Conservation (phyloP, 73 alveolate species). For the Tetrahymena malaccensis region DNA sequence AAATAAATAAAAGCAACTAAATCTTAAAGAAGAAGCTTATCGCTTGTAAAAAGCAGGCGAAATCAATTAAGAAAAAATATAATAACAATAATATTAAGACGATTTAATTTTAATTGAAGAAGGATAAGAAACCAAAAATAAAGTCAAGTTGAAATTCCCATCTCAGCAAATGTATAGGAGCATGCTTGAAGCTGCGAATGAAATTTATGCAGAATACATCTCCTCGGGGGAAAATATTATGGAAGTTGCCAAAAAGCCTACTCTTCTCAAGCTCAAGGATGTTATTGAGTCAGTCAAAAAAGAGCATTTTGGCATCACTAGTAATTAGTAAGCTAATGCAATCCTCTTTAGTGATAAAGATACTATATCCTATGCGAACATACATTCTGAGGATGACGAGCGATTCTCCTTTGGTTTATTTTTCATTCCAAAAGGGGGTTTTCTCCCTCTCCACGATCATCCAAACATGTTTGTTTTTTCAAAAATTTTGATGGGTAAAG, state of each 20-base stretch:
- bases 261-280: not conserved
- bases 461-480: conserved; percentile 53
- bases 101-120: not conserved
- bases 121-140: not conserved
- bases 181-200: conserved; percentile 1
- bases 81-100: not conserved
- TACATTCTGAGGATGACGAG: not conserved
- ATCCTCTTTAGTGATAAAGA: not conserved
- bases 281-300: not conserved
- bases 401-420: conserved; percentile 3
- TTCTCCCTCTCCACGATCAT: conserved; percentile 48
- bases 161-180: not conserved
- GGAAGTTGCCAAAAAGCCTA: not conserved
- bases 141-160: not conserved
- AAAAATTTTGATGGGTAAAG: conserved; percentile 35
- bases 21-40: not conserved
- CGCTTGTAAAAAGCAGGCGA: not conserved
- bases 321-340: not conserved
- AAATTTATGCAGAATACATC: not conserved
- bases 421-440: conserved; percentile 36
- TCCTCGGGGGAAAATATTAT: not conserved
- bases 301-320: not conserved
- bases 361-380: not conserved
- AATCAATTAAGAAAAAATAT: not conserved
- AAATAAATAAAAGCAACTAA: not conserved